Evolutionary conservation across 1,284 basidiomycete species (phyloP), one percentile per base, ranked within the genome.

Genomic region (Ganoderma sinense): DNA sequence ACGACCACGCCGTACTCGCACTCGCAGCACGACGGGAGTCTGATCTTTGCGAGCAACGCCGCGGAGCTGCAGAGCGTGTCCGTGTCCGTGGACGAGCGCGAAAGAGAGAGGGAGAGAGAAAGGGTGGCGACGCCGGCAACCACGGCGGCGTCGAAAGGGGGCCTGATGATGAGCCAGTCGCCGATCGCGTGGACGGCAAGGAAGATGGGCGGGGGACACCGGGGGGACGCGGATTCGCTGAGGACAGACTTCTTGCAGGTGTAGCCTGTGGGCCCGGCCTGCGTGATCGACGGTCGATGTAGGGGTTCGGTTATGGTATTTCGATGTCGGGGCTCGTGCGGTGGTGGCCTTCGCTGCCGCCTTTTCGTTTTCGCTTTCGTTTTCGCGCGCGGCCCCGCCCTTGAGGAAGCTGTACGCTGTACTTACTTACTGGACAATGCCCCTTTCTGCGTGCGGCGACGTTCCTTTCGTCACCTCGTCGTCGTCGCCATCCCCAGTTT

Each of bases 221-320:
- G 64, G 69, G 75, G 74, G 40, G 76, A 77, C 63, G 76, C 74
- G 72, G 76, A 77, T 70, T 77, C 76, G 71, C 20, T 75, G 16
- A 62, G 73, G 73, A 77, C 75, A 62, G 75, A 77, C 59, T 77
- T 77, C 36, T 62, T 77, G 69, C 76, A 77, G 72, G 76, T 77
- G 31, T 76, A 43, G 16, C 16, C 16, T 43, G 41, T 43, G n/a
- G n/a, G n/a, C n/a, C n/a, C n/a, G n/a, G n/a, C n/a, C n/a, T n/a
- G n/a, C n/a, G n/a, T n/a, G n/a, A n/a, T n/a, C n/a, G n/a, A n/a
- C n/a, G n/a, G n/a, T n/a, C n/a, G n/a, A n/a, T n/a, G n/a, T n/a
- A n/a, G n/a, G n/a, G n/a, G 10, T 18, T 3, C 3, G 41, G 1
- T 43, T 18, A 2, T 18, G 41, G 2, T 18, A 2, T 18, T 14